Conservation (phyloP, 495 filamentous ascomycete genomes). For the Neurospora sp. region DNA sequence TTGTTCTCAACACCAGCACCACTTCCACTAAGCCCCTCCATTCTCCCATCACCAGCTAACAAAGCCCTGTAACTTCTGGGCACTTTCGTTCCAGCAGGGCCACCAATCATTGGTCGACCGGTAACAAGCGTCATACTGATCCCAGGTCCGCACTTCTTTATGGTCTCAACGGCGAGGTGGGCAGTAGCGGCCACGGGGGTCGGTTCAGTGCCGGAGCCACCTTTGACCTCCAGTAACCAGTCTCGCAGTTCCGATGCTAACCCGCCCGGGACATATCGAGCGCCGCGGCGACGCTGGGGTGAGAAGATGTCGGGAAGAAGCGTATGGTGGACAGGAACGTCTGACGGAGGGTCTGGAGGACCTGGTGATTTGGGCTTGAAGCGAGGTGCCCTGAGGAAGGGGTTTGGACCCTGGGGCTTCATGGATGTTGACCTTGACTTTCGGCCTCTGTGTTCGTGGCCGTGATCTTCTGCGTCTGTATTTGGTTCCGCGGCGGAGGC, state of each 20-base stretch:
- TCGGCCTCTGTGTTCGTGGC: background rate
- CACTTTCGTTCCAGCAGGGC: background rate
- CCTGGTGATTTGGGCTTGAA: conserved; percentile 33
- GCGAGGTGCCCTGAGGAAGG: conserved; percentile 28
- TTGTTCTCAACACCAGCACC: background rate
- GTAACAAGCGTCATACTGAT: conserved; percentile 10
- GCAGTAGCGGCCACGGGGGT: background rate
- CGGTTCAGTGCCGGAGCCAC: conserved; percentile 10
- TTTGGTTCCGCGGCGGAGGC: background rate
- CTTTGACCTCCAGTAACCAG: conserved; percentile 37
- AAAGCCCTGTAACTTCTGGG: conserved; percentile 10
- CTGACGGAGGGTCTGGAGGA: conserved; percentile 4
- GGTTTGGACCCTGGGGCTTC: conserved; percentile 11
- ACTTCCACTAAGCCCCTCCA: background rate
- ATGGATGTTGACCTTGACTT: background rate
- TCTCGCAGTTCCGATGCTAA: conserved; percentile 34
- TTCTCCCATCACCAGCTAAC: conserved; percentile 30
- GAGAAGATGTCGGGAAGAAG: conserved; percentile 31
- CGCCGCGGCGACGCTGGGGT: conserved; percentile 25
- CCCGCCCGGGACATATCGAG: conserved; percentile 28
- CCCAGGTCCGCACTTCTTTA: conserved; percentile 8
- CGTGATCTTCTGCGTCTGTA: conserved; percentile 8
- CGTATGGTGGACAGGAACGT: conserved; percentile 3
- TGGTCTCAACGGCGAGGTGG: conserved; percentile 17
- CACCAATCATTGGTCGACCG: conserved; percentile 3